Evolutionary conservation across 306 rosid genomes (phyloP), one percentile per base, ranked within the genome.

Genomic region (Boehmeria nivea): DNA sequence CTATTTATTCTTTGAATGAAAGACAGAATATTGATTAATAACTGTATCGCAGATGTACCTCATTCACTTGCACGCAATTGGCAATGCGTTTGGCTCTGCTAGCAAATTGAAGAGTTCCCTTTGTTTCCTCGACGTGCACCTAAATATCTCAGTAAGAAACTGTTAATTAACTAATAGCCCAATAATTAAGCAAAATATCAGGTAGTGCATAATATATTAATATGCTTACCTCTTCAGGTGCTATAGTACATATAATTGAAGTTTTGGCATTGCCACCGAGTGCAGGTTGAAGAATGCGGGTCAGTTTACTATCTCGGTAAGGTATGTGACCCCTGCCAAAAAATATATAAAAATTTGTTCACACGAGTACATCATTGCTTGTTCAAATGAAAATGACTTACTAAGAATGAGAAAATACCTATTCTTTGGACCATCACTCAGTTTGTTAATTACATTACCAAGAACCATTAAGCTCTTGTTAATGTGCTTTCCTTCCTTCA

Each of bases 191-290:
- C 34, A 31, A 31, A 31, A 4, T 31, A 31, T 31, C 36, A 31
- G 36, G 36, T 10, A 10, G n/a, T 12, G 45, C 5, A 40, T 11
- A 40, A 27, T n/a, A n/a, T n/a, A n/a, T n/a, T n/a, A n/a, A n/a
- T 34, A 33, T 48, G 47, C 47, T 31, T 64, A 87, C 99, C 95
- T 91, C 99, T 76, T 91, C 96, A 44, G 99, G 99, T 42, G 99
- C 95, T 63, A 91, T 34, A 28, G 96, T 91, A 68, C 99, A 87
- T 62, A 91, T 81, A 62, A 91, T 87, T 60, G 99, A 91, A 60
- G 99, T 91, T 68, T 91, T 91, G 49, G 99, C 95, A 77, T 91
- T 91, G 37, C 99, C 99, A 53, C 99, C 99, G 10, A 91, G 99
- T 68, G 99, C 96, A 53, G 99, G 96, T 81, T 91, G 96, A 64